Conservation (phyloP, 1,284 basidiomycete species). For the Naganishia cerealis region DNA sequence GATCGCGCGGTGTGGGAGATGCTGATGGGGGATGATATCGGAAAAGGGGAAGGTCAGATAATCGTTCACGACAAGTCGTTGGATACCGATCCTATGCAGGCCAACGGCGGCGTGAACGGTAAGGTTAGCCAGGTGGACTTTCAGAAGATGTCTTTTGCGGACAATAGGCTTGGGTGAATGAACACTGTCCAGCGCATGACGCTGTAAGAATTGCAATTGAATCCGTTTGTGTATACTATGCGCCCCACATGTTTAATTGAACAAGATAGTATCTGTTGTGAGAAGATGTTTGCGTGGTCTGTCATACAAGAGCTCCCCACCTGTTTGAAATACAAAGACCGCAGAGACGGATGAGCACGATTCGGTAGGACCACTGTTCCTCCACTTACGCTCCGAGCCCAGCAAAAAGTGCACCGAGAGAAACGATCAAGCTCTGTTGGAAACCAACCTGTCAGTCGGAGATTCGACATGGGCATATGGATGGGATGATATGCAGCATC, state of each 20-base stretch:
- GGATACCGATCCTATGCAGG: neutral
- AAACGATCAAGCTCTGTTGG: conserved; percentile 50
- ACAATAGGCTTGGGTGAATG: neutral
- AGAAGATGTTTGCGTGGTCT: neutral
- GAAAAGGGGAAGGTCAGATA: conserved; percentile 42
- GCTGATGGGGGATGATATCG: conserved; percentile 48
- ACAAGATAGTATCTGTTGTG: neutral
- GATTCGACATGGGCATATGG: neutral
- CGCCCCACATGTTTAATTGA: neutral
- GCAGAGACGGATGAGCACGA: neutral
- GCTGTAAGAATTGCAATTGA: neutral
- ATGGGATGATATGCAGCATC: no score
- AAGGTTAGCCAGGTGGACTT: neutral
- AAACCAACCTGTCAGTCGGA: neutral
- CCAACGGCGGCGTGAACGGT: neutral
- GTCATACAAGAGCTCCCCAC: conserved; percentile 52
- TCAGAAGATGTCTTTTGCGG: neutral
- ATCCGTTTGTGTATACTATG: neutral
- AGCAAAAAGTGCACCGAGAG: conserved; percentile 52
- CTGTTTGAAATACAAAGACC: conserved; percentile 3
- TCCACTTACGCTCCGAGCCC: conserved; percentile 44
- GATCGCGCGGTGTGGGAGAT: conserved; percentile 50
- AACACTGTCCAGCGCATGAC: neutral
- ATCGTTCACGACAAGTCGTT: conserved; percentile 19
- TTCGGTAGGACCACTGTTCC: neutral